Evolutionary conservation across 2,329 filamentous ascomycete genomes (phyloP).

Genomic region (Podosphaera fusca): DNA sequence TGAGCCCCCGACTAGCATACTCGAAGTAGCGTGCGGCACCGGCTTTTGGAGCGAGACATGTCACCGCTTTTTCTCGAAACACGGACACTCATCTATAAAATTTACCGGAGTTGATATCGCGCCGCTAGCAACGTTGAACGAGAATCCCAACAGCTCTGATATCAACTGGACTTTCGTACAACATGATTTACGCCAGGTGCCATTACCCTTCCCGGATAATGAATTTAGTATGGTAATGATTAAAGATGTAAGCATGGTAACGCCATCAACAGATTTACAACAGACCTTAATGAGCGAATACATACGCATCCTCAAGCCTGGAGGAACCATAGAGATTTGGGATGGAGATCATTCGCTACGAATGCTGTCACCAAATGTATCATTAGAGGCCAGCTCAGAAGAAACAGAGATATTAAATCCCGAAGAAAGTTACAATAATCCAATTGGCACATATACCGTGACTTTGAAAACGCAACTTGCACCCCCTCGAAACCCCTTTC

Average conservation of each 20-base stretch:
- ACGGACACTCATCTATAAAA: constrained; percentile 43
- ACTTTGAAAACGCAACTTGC: constrained; percentile 65
- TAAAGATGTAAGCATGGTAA: constrained; percentile 53
- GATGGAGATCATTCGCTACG: constrained; percentile 69
- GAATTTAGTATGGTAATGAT: constrained; percentile 78
- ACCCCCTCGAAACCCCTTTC: constrained; percentile 55
- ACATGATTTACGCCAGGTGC: constrained; percentile 55
- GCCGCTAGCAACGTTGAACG: constrained; percentile 29
- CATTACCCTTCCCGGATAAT: constrained; percentile 54
- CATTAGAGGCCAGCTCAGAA: constrained; percentile 18
- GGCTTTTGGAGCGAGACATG: constrained; percentile 82
- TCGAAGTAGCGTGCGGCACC: constrained; percentile 73
- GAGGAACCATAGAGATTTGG: constrained; percentile 70
- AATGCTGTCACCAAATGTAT: constrained; percentile 53
- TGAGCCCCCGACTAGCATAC: constrained; percentile 49
- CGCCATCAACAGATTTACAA: constrained; percentile 33
- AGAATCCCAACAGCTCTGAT: constrained; percentile 25
- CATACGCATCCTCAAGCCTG: constrained; percentile 51
- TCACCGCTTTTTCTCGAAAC: constrained; percentile 51
- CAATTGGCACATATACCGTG: constrained; percentile 61
- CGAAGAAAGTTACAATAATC: constrained; percentile 38
- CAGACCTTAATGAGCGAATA: constrained; percentile 43
- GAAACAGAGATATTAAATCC: constrained; percentile 25
- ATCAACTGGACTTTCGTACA: constrained; percentile 79
- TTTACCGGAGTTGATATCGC: constrained; percentile 72